A percentile compares a stretch with the other conserved stretches of the same genome.
Conservation (phyloP, 75 land plant species). For the Cryptomeria japonica region DNA sequence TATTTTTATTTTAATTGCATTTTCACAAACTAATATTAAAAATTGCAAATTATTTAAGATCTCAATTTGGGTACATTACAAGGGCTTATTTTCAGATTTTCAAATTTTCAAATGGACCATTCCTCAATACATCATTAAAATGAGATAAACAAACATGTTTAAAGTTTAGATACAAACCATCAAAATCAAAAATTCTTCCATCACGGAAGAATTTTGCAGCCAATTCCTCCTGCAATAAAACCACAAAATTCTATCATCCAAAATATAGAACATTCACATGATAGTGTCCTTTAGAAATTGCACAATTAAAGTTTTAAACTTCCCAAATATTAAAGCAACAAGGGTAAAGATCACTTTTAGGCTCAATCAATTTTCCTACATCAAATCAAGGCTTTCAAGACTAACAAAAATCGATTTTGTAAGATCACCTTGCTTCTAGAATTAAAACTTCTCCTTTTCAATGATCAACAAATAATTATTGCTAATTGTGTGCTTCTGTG, state of each 20-base stretch:
- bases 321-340: not conserved
- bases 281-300: not conserved
- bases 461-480: not conserved
- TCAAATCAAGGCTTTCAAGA: not conserved
- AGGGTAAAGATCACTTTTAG: not conserved
- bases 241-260: not conserved
- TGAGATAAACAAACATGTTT: not conserved
- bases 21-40: too few relatives aligned
- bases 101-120: too few relatives aligned
- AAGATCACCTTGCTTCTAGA: not conserved
- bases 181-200: conserved; percentile 74
- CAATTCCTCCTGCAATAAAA: conserved; percentile 60
- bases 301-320: not conserved
- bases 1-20: too few relatives aligned
- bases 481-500: not conserved
- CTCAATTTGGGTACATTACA: too few relatives aligned
- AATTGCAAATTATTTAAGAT: too few relatives aligned
- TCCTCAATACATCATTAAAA: not conserved
- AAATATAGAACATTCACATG: conserved; percentile 4
- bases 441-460: not conserved
- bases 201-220: conserved; percentile 75
- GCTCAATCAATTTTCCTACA: not conserved
- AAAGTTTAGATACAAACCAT: conserved; percentile 46
- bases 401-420: not conserved
- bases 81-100: not conserved